Base-by-base conservation (phyloP, 2,329 filamentous ascomycete species). In the Aureobasidium pullulans region DNA sequence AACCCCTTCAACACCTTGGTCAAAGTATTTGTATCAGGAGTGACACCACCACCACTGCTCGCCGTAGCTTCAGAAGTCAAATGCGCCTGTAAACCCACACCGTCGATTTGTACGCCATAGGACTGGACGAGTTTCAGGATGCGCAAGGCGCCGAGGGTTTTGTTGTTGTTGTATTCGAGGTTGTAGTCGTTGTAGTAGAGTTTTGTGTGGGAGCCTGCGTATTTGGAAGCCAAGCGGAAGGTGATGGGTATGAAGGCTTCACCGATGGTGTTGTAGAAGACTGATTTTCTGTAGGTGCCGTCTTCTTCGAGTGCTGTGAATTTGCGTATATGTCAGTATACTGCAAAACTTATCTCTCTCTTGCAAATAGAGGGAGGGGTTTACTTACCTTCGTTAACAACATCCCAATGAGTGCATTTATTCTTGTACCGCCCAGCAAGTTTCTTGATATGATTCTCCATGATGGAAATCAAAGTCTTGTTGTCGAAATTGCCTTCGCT, bases 61-160 rank as follows among this genome's bases (percentile, higher is more conserved):
- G 67, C 66, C 10, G 69, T 70, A 10, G 72, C 70, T 43, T 76
- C 77, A 11, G 73, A 71, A 54, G 72, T 73, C 47, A 84, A 73
- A 37, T 84, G 83, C 19, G 75, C 74, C 68, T 85, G 81, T 3
- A 80, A 74, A 48, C 81, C 81, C 53, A 73, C 64, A 29, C 72
- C 72, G 37, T 74, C 68, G 37, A 72, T 71, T 46, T 70, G 68
- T 34, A 66, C 67, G 10, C 63, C 64, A 53, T 69, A 66, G 11
- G 60, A 47, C 56, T 68, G 57, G 28, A 69, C 56, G 23, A 63
- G 53, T 39, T 66, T 61, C 19, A 70, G 63, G 16, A 70, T 64
- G 11, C 62, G 58, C 56, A 64, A 60, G 2, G 65, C 66, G 36
- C 65, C 67, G 6, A 54, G 54, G 15, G 63, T 61, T 52, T 69